Conservation (phyloP, 1,284 basidiomycete genomes). For the Ceratobasidium sp. region DNA sequence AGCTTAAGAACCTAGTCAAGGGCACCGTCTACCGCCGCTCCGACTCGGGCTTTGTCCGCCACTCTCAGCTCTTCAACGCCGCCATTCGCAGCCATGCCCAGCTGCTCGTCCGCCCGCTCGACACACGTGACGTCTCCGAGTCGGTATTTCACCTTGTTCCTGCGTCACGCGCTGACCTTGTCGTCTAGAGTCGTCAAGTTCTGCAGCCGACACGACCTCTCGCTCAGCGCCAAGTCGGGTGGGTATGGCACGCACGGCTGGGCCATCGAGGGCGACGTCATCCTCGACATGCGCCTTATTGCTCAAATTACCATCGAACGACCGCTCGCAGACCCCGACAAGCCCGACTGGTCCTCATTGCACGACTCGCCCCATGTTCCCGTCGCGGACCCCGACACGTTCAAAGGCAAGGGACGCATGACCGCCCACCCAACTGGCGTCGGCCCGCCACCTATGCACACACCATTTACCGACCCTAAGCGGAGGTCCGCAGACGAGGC, state of each 20-base stretch:
- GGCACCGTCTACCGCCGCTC: constrained; percentile 63
- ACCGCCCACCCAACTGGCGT: constrained; percentile 7
- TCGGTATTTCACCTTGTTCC: constrained; percentile 57
- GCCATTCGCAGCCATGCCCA: constrained; percentile 71
- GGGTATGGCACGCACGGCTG: constrained; percentile 91
- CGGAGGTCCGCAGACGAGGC: constrained; percentile 26
- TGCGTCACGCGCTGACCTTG: constrained; percentile 15
- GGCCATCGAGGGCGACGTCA: constrained; percentile 85
- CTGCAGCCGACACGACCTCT: constrained; percentile 73
- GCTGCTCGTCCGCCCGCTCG: constrained; percentile 74
- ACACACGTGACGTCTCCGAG: constrained; percentile 81
- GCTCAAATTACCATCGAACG: constrained; percentile 74
- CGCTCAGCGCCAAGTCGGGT: constrained; percentile 88
- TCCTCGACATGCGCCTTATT: constrained; percentile 80
- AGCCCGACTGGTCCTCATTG: constrained; percentile 69
- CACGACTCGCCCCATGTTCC: constrained; percentile 69
- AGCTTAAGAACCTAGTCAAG: constrained; percentile 55
- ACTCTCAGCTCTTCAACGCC: constrained; percentile 81
- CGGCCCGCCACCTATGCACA: constrained; percentile 37
- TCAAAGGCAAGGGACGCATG: constrained; percentile 42
- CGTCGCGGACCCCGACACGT: constrained; percentile 57
- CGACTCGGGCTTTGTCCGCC: constrained; percentile 68
- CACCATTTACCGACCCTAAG: constrained; percentile 34
- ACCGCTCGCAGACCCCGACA: constrained; percentile 59
- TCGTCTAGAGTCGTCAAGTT: constrained; percentile 71